Percentiles rank a stretch among this genome's conserved stretches.
Conservation (phyloP, 371 early-diverging fungal genomes). For the Mortierella sp. region DNA sequence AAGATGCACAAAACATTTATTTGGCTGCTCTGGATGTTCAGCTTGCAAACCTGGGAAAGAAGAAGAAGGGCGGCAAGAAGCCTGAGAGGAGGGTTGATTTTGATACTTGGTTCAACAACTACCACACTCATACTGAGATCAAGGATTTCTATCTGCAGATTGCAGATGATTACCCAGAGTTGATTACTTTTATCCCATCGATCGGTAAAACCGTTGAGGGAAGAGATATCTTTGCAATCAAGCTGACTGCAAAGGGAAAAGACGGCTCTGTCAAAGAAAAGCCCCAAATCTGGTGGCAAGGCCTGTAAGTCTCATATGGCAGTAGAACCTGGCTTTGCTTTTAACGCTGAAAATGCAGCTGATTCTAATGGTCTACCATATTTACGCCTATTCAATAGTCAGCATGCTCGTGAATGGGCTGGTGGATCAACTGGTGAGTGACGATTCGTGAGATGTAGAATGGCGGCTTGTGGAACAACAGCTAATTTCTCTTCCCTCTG, state of each 20-base stretch:
- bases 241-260: constrained; percentile 53
- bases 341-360: background rate
- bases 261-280: constrained; percentile 48
- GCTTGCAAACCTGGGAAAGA: background rate
- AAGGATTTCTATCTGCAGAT: constrained; percentile 57
- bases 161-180: constrained; percentile 56
- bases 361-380: background rate
- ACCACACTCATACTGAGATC: constrained; percentile 63
- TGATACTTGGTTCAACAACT: constrained; percentile 63
- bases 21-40: constrained; percentile 18
- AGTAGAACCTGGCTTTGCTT: background rate
- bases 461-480: background rate
- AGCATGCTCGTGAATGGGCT: constrained; percentile 76
- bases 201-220: constrained; percentile 67
- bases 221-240: constrained; percentile 65
- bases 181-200: constrained; percentile 58
- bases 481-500: background rate
- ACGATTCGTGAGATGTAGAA: background rate
- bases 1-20: constrained; percentile 39
- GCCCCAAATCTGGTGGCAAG: constrained; percentile 66
- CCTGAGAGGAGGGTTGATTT: constrained; percentile 28
- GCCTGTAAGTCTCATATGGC: constrained; percentile 35
- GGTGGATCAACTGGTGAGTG: constrained; percentile 52
- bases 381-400: constrained; percentile 14
- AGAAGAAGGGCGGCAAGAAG: constrained; percentile 13